These are phyloP conservation scores for Spinacia oleracea DNA, from an alignment of 179 eudicot species.

Conservation along the genomic window DNA sequence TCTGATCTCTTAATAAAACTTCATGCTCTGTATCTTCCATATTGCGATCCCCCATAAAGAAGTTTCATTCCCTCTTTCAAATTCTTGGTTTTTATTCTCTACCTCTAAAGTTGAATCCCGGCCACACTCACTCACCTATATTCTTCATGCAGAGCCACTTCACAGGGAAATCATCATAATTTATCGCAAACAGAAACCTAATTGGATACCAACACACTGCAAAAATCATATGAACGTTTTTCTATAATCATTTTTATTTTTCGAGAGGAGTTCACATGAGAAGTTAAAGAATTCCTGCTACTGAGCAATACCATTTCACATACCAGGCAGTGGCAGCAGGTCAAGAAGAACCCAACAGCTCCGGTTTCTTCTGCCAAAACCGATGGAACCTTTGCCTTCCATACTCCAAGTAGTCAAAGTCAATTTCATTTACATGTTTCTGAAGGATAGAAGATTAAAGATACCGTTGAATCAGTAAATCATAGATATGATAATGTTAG, in stretches of 20 bases:
- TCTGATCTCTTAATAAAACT: no score
- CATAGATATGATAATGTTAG: neutral
- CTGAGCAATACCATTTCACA: constrained; percentile 1
- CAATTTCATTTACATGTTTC: constrained; percentile 44
- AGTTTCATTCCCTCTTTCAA: no score
- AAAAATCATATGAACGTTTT: neutral
- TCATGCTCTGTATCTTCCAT: no score
- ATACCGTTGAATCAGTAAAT: neutral
- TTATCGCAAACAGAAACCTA: neutral
- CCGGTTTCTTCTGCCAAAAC: constrained; percentile 41
- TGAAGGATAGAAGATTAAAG: constrained; percentile 2
- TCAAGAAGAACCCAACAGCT: constrained; percentile 36
- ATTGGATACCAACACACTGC: neutral
- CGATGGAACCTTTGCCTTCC: constrained; percentile 47
- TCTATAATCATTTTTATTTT: no score
- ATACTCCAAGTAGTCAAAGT: constrained; percentile 47
- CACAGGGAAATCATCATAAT: neutral
- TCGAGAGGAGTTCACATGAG: neutral
- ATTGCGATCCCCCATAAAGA: no score
- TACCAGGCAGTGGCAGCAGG: constrained; percentile 10
- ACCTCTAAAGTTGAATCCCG: no score
- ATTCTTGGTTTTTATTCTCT: no score
- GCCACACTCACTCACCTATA: neutral
- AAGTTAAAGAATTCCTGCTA: neutral
- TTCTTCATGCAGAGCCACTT: neutral